Evolutionary conservation across 2,329 filamentous ascomycete species (phyloP), one percentile per base, ranked within the genome.

Genomic region (Mollisia scopiformis): DNA sequence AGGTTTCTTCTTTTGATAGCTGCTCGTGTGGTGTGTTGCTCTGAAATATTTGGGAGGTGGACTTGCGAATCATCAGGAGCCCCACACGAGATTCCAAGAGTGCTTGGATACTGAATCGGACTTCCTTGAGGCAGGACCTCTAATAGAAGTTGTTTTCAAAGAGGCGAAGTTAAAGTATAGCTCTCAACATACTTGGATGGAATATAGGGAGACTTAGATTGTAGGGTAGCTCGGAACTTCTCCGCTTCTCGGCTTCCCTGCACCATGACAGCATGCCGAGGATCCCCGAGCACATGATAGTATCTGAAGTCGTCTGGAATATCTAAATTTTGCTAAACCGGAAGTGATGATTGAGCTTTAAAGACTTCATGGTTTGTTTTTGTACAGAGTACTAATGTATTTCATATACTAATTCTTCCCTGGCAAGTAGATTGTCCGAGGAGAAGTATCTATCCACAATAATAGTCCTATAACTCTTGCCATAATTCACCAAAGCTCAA

Each of bases 21-120:
- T 41, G 39, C 6, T 64, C 59, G 30, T 41, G 46, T 28, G 58
- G 55, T 33, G 47, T 56, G 25, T 33, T 49, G 31, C 39, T 37
- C 25, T 39, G 4, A 25, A 65, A 66, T 49, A 65, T 62, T 19
- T 64, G 63, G 23, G 65, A 62, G 50, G 64, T 55, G n/a, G 63
- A 67, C 19, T 61, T 59, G 49, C 64, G 61, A 51, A 62, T 37
- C 54, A 59, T 65, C 14, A 25, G 28, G 31, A 28, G 16, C 27
- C 13, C 11, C 8, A 16, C 13, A 21, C 10, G 27, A 21, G 47
- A 13, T 27, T 6, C n/a, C n/a, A n/a, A n/a, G n/a, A n/a, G n/a
- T n/a, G n/a, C n/a, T n/a, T n/a, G n/a, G n/a, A n/a, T n/a, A n/a
- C n/a, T n/a, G n/a, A n/a, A n/a, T n/a, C n/a, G n/a, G n/a, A n/a